These are phyloP conservation scores for Epichloe scottii DNA, from an alignment of 2,329 filamentous ascomycete species.

Conservation along the genomic window DNA sequence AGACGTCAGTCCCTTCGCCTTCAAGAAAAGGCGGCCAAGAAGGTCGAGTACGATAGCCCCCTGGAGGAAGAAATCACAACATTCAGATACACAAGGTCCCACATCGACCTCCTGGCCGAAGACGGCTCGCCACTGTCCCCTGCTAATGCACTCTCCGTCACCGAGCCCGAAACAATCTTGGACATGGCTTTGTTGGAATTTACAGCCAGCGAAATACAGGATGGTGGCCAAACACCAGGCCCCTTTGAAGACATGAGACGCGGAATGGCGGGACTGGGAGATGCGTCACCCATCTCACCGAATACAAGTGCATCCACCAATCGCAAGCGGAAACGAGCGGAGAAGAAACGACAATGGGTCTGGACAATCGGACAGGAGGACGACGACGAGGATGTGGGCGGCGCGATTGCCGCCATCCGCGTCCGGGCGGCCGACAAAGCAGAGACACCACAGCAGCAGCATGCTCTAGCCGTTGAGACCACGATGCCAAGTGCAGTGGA, in stretches of 20 bases:
- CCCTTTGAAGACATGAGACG: slow-evolving; percentile 52
- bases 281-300: slow-evolving; percentile 29
- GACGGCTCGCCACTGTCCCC: slow-evolving; percentile 38
- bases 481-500: slow-evolving; percentile 4
- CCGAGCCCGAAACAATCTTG: slow-evolving; percentile 28
- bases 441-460: not conserved
- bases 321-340: slow-evolving; percentile 40
- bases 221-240: slow-evolving; percentile 49
- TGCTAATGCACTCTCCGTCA: slow-evolving; percentile 9
- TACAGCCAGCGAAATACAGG: slow-evolving; percentile 40
- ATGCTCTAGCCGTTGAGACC: not conserved
- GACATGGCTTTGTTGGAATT: slow-evolving; percentile 37
- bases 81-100: slow-evolving; percentile 48
- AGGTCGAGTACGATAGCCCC: slow-evolving; percentile 50
- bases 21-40: slow-evolving; percentile 40
- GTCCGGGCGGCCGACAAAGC: slow-evolving; percentile 13
- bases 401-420: slow-evolving; percentile 28
- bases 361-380: slow-evolving; percentile 51
- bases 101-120: slow-evolving; percentile 49
- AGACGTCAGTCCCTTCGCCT: slow-evolving; percentile 41
- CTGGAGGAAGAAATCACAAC: slow-evolving; percentile 52
- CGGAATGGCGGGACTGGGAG: slow-evolving; percentile 36
- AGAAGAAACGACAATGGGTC: slow-evolving; percentile 52
- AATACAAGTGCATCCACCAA: slow-evolving; percentile 28
- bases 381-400: slow-evolving; percentile 30